Evolutionary conservation across 2,329 filamentous ascomycete genomes (phyloP).

Genomic region (Beauveria medogensis): DNA sequence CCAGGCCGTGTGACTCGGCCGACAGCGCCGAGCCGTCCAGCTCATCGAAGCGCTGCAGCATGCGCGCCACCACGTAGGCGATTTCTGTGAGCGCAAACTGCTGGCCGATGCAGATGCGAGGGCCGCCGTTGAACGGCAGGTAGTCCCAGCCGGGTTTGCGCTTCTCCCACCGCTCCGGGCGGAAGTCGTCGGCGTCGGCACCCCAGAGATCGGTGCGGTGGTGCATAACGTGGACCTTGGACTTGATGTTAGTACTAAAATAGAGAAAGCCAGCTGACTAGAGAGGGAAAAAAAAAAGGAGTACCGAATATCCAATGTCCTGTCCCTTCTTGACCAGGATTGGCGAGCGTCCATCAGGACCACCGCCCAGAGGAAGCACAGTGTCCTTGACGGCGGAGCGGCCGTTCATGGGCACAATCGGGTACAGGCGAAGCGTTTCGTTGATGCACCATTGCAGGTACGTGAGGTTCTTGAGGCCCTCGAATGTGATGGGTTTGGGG

Average conservation of each 20-base stretch:
- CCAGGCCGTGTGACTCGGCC: constrained; percentile 1
- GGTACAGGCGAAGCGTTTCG: constrained; percentile 18
- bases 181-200: constrained; percentile 30
- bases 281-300: no score
- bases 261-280: no score
- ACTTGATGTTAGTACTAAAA: constrained; percentile 10
- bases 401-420: constrained; percentile 18
- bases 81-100: constrained; percentile 21
- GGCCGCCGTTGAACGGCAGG: constrained; percentile 21
- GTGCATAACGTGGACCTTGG: constrained; percentile 25
- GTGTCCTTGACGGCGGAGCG: constrained; percentile 31
- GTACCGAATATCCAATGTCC: constrained; percentile 29
- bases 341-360: constrained; percentile 36
- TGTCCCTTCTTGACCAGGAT: constrained; percentile 41
- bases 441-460: constrained; percentile 21
- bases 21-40: constrained; percentile 1
- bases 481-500: constrained; percentile 20
- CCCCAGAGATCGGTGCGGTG: constrained; percentile 31
- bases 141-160: constrained; percentile 20
- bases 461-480: constrained; percentile 17
- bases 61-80: constrained; percentile 17
- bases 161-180: constrained; percentile 31
- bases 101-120: constrained; percentile 22
- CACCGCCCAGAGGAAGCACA: constrained; percentile 42
- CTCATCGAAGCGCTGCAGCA: constrained; percentile 10